Evolutionary conservation across 306 rosid genomes (phyloP), one percentile per base, ranked within the genome.

Genomic region (Citrullus mucosospermus): DNA sequence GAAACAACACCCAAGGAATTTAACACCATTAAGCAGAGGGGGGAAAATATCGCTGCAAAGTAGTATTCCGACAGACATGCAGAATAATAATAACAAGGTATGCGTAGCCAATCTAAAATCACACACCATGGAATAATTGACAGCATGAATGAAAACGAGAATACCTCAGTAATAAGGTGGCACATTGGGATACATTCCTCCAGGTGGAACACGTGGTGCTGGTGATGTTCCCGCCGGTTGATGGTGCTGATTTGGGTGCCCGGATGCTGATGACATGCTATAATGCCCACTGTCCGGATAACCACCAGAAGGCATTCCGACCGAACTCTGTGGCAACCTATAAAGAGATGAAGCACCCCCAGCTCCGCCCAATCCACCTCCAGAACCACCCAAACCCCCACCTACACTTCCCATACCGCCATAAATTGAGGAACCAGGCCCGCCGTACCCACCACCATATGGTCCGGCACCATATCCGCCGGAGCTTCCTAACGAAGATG

Each of bases 111-210:
- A 54, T 74, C 48, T 53, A 74, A 34, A 18, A 17, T 17, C 62
- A 34, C 8, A 72, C 22, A 28, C 6, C 57, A 14, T 44, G 57
- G n/a, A 70, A 51, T 72, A 30, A 50, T 15, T 72, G 2, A 70
- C 55, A 12, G 34, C 15, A 30, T 7, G 63, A 14, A 50, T 2
- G 30, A 30, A 54, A 34, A 48, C 17, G 25, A 79, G 8, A 70
- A 80, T 89, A 95, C 99, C 97, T 94, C 88, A 95, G 87, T 84
- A 95, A 81, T 95, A 95, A 43, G 92, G 96, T 17, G 94, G 99
- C 32, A 80, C 93, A 70, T 83, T 90, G 3, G 92, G 97, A 83
- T 92, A 91, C 97, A 95, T 87, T 6, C 96, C 93, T 30, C 93
- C 96, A 14, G 90, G 96, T 4, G 94, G 96, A 83, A 84, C 92